Percentiles rank a stretch among this genome's conserved stretches.
Evolutionary conservation across 2,329 filamentous ascomycete species (phyloP).

Genomic region (Myriosclerotinia curreyana): DNA sequence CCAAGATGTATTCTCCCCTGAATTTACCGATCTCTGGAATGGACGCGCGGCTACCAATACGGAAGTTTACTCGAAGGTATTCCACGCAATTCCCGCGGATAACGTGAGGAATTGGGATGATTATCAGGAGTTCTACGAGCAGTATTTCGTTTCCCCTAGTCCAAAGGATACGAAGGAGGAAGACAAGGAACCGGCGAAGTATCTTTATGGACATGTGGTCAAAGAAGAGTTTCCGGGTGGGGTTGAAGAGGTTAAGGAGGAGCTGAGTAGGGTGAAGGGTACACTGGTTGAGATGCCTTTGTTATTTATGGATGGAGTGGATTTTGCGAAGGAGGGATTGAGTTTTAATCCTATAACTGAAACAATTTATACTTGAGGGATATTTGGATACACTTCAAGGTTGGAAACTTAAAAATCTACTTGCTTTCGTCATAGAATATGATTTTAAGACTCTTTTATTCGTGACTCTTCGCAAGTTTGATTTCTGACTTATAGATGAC

Average conservation of each 20-base stretch:
- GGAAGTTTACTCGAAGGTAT: slow-evolving; percentile 73
- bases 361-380: slow-evolving; percentile 60
- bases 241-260: slow-evolving; percentile 68
- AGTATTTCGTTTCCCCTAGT: slow-evolving; percentile 60
- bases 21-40: slow-evolving; percentile 71
- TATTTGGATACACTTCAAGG: neutral
- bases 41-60: slow-evolving; percentile 73
- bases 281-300: slow-evolving; percentile 87
- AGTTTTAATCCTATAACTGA: slow-evolving; percentile 69
- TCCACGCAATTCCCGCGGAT: slow-evolving; percentile 75
- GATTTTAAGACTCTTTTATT: neutral
- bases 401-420: neutral
- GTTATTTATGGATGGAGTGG: slow-evolving; percentile 76
- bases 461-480: neutral
- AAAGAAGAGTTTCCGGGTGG: slow-evolving; percentile 73
- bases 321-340: slow-evolving; percentile 81
- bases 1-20: slow-evolving; percentile 65
- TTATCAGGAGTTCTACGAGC: slow-evolving; percentile 68
- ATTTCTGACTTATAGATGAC: too few species aligned
- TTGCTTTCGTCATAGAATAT: neutral
- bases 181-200: slow-evolving; percentile 52
- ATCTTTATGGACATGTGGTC: slow-evolving; percentile 85
- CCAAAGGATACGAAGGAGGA: slow-evolving; percentile 42
- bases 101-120: slow-evolving; percentile 66
- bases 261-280: slow-evolving; percentile 63